Evolutionary conservation across 1,284 basidiomycete species (phyloP), one percentile per base, ranked within the genome.

Genomic region (Irpex sp.): DNA sequence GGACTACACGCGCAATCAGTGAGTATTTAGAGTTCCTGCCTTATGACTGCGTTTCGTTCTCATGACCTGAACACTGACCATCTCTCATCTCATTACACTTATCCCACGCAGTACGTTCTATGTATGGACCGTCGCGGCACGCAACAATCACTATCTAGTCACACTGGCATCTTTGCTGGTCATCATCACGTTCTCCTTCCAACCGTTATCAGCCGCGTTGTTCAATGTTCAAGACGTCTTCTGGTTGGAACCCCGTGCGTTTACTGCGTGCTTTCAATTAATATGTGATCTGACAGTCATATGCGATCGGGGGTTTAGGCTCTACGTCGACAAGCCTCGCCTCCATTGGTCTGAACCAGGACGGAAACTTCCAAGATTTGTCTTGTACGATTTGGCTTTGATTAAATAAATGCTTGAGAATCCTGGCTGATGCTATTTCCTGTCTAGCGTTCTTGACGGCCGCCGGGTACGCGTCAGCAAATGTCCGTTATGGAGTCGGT

Each of bases 1-100:
- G 15, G 83, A 85, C 68, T 85, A 85, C 64, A 84, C 82, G 1
- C 76, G 81, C n/a, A 74, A 72, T 13, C 82, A 81, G 81, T 82
- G 62, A 17, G 76, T 69, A 19, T 57, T 4, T 13, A 34, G 31
- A 34, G 31, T 31, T 44, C 49, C 9, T 8, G 60, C 34, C 15
- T 47, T 47, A 47, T 13, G 13, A 13, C n/a, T n/a, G 13, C 40
- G 13, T 47, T 47, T n/a, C n/a, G 11, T n/a, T 47, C 40, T 47
- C 40, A 47, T n/a, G 49, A 26, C 56, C 51, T 9, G 40, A 36
- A 36, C 19, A 15, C 58, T 60, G 36, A 56, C 17, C 31, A 31
- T 17, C 7, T 26, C 17, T 34, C 56, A 4, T 17, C 13, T 58
- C 44, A 11, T 59, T 37, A 17, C 37, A 31, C 19, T n/a, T 61